Conservation (phyloP, 2,329 filamentous ascomycete genomes). For the Atkinsonella texensis region DNA sequence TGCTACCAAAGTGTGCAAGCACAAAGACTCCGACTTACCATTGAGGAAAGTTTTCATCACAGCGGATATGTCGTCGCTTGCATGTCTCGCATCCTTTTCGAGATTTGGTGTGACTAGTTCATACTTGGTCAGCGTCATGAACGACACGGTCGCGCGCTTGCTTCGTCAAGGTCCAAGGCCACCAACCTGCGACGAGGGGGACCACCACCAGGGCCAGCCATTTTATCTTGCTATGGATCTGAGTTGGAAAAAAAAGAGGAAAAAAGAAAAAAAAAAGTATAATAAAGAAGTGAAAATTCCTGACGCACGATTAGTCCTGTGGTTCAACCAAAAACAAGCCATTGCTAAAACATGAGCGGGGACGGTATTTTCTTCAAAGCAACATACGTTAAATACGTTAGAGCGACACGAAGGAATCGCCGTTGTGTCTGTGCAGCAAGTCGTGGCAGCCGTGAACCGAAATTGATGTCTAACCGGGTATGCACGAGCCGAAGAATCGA, state of each 20-base stretch:
- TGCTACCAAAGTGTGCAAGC: not conserved
- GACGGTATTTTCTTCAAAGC: too few relatives aligned
- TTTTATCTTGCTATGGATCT: conserved; percentile 28
- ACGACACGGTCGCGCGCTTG: not conserved
- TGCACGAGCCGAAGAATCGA: not conserved
- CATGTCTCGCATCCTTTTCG: conserved; percentile 97
- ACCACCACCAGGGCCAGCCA: conserved; percentile 92
- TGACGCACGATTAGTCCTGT: too few relatives aligned
- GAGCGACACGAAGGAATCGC: conserved; percentile 14
- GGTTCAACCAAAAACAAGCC: too few relatives aligned
- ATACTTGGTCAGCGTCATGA: conserved; percentile 9
- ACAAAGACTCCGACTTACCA: conserved; percentile 47
- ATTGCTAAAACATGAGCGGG: too few relatives aligned
- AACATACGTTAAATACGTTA: conserved; percentile 17
- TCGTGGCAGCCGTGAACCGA: conserved; percentile 26
- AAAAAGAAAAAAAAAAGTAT: not conserved
- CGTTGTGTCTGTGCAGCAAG: conserved; percentile 19
- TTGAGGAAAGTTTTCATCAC: conserved; percentile 95
- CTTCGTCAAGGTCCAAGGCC: too few relatives aligned
- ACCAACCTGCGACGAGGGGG: conserved; percentile 61
- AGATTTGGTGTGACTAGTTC: conserved; percentile 85
- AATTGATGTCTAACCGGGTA: not conserved
- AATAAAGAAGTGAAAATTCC: not conserved
- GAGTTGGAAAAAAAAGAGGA: not conserved
- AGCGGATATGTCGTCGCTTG: conserved; percentile 94